Conservation (phyloP, 2,329 filamentous ascomycete species). For the Lachnellula hyalina region DNA sequence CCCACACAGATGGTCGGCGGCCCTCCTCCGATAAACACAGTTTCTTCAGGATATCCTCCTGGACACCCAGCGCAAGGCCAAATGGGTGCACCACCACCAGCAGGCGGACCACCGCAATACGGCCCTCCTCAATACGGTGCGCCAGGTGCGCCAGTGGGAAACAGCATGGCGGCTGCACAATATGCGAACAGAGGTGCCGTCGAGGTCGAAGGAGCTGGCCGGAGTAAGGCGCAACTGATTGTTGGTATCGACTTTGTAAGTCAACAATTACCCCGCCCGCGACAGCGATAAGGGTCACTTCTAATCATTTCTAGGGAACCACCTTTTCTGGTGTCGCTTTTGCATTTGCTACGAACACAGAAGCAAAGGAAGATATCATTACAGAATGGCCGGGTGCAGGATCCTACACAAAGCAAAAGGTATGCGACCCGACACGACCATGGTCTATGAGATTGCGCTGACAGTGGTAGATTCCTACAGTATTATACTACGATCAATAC, state of each 20-base stretch:
- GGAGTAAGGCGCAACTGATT: conserved; percentile 94
- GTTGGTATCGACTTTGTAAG: conserved; percentile 97
- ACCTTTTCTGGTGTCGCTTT: conserved; percentile 98
- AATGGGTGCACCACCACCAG: conserved; percentile 30
- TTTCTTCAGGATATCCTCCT: conserved; percentile 55
- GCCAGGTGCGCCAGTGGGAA: conserved; percentile 18
- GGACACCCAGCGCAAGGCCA: conserved; percentile 39
- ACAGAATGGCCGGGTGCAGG: conserved; percentile 98
- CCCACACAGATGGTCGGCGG: conserved; percentile 44
- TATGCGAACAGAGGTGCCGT: conserved; percentile 39
- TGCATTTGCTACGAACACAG: conserved; percentile 87
- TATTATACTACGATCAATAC: conserved; percentile 99
- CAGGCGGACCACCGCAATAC: conserved; percentile 30
- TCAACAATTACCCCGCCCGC: conserved; percentile 24
- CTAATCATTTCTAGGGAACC: conserved; percentile 60
- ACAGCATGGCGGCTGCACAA: conserved; percentile 24
- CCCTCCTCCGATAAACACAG: conserved; percentile 63
- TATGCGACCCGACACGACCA: conserved; percentile 34
- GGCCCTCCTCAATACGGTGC: conserved; percentile 29
- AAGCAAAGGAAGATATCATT: conserved; percentile 97
- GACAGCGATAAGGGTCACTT: conserved; percentile 1
- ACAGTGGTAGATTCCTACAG: conserved; percentile 76
- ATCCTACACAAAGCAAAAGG: conserved; percentile 98
- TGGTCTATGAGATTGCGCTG: conserved; percentile 10
- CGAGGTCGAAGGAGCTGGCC: conserved; percentile 82